Evolutionary conservation across 768 basidiomycete genomes (phyloP), one percentile per base, ranked within the genome.

Genomic region (Chiua virens): DNA sequence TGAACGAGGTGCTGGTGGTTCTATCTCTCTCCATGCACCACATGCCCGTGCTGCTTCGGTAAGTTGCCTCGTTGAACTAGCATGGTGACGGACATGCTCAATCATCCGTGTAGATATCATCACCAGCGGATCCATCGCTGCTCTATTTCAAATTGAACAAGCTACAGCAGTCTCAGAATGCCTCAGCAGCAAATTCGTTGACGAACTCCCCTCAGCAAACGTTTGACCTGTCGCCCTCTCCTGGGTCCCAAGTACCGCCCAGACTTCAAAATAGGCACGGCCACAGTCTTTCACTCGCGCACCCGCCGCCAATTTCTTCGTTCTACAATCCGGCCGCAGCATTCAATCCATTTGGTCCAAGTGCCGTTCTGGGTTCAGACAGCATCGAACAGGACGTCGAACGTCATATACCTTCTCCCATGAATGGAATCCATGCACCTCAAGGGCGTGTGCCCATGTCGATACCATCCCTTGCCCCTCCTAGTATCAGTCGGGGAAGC

Each of bases 31-130:
- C 38, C 80, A 82, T 59, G 87, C 83, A 23, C 86, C 87, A 30
- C 90, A 91, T 66, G 86, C 84, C 42, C 82, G 91, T 53, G 89
- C 91, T 52, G 86, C 89, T 48, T 92, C 90, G 56, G 91, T 92
- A 67, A 58, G 84, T 82, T 17, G 40, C 42, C 56, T 57, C 53
- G 50, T 59, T 47, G 58, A 42, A 50, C 54, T 38, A 53, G 45
- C 53, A 56, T 59, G 65, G 56, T 50, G 37, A 44, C 49, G 14
- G 39, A 37, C 32, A 40, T 40, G 42, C 47, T 47, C 36, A 51
- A 21, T 18, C 40, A 48, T 25, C 50, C 34, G n/a, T 62, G 21
- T 61, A 93, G 91, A 89, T 92, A 70, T 92, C 91, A 2, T 92
- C 89, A n/a, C 89, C 91, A 25, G 90, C 90, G 5, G 91, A 92